Conservation (phyloP, 768 basidiomycete genomes). For the Psilocybe azurescens region DNA sequence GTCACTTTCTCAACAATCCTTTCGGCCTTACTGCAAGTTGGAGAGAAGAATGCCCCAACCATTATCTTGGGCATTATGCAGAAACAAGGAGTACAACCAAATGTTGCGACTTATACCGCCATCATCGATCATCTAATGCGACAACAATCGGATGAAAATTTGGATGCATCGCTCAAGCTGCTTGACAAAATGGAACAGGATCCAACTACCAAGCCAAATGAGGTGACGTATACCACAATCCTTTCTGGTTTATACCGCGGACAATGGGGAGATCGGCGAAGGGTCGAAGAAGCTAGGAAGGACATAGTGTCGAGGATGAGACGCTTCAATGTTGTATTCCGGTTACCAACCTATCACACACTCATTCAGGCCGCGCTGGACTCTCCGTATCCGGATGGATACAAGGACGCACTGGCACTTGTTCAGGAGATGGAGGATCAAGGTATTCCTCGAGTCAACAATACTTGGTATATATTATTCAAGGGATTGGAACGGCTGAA, state of each 20-base stretch:
- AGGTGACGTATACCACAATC: constrained; percentile 84
- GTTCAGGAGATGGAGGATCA: constrained; percentile 63
- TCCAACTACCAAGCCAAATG: constrained; percentile 60
- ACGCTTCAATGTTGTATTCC: constrained; percentile 55
- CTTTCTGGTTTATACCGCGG: constrained; percentile 75
- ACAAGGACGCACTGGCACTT: constrained; percentile 60
- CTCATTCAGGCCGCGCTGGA: constrained; percentile 72
- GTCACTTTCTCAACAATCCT: constrained; percentile 90
- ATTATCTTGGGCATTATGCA: constrained; percentile 77
- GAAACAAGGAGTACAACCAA: constrained; percentile 74
- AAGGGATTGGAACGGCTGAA: constrained; percentile 61
- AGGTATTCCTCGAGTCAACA: constrained; percentile 53
- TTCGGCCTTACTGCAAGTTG: constrained; percentile 72
- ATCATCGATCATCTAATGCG: constrained; percentile 80
- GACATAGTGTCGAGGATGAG: constrained; percentile 66
- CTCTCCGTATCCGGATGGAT: constrained; percentile 51
- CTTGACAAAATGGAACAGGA: constrained; percentile 77
- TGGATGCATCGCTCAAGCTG: constrained; percentile 71
- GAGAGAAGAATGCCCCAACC: constrained; percentile 67
- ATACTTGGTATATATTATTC: constrained; percentile 83
- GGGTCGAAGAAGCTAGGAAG: constrained; percentile 50
- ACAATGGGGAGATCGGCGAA: constrained; percentile 48
- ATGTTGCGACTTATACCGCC: constrained; percentile 76
- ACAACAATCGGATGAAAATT: constrained; percentile 52
- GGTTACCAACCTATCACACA: constrained; percentile 76